Percentiles rank a stretch among this genome's conserved stretches.
These are phyloP conservation scores for Xanthoceras sorbifolium DNA, from an alignment of 345 rosid genomes.

Conservation along the genomic window DNA sequence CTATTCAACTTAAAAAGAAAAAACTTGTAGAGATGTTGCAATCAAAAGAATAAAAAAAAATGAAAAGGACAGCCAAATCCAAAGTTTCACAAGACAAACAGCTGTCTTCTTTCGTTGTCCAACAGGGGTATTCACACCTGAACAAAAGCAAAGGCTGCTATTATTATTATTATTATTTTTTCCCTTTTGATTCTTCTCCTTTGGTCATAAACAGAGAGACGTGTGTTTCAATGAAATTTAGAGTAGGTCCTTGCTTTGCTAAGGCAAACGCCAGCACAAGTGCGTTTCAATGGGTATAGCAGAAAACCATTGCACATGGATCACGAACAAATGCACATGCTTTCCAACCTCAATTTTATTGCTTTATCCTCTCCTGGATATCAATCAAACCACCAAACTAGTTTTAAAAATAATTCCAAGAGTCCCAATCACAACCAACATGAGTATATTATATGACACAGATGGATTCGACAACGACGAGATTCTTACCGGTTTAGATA, in stretches of 20 bases:
- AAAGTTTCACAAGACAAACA: slow-evolving; percentile 7
- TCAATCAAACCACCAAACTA: neutral
- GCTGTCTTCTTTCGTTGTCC: slow-evolving; percentile 14
- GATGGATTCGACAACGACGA: neutral
- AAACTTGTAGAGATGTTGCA: neutral
- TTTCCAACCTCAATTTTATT: slow-evolving; percentile 18
- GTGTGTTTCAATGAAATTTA: neutral
- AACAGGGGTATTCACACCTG: neutral
- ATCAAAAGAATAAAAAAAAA: neutral
- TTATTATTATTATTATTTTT: too few relatives aligned
- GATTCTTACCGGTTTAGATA: slow-evolving; percentile 8
- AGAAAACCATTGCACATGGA: slow-evolving; percentile 37
- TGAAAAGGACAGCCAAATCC: slow-evolving; percentile 10
- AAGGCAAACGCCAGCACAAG: slow-evolving; percentile 32
- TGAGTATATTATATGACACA: neutral
- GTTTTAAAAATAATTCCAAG: slow-evolving; percentile 12
- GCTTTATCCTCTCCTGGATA: neutral
- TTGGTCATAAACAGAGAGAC: neutral
- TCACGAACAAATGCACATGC: slow-evolving; percentile 36
- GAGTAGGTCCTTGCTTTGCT: slow-evolving; percentile 25
- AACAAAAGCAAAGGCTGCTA: neutral
- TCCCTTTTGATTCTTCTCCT: neutral
- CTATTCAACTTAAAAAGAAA: neutral
- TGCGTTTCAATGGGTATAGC: neutral
- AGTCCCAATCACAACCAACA: slow-evolving; percentile 10